These are phyloP conservation scores for Fomitopsis palustris DNA, from an alignment of 1,284 basidiomycete species.

Conservation along the genomic window DNA sequence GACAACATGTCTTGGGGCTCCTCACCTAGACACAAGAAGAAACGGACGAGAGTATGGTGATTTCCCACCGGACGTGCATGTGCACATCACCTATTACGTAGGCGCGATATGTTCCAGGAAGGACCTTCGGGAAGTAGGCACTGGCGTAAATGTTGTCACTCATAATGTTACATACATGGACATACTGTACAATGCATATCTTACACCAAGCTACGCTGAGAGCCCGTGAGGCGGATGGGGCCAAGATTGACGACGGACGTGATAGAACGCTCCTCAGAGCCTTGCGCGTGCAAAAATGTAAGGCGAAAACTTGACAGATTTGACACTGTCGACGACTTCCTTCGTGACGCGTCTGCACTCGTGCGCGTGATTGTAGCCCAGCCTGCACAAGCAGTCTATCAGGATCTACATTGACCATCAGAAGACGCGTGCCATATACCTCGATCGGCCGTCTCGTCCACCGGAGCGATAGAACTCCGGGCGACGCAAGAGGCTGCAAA, in stretches of 20 bases:
- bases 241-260: too few relatives aligned
- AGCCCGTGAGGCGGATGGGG: too few relatives aligned
- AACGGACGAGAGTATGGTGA: neutral
- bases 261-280: constrained; percentile 16
- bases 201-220: neutral
- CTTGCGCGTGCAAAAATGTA: constrained; percentile 24
- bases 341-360: constrained; percentile 60
- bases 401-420: neutral
- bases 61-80: neutral
- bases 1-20: constrained; percentile 29
- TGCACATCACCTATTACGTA: too few relatives aligned
- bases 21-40: constrained; percentile 7
- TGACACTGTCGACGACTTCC: constrained; percentile 71
- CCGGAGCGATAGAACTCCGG: constrained; percentile 69
- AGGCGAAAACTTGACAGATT: constrained; percentile 48
- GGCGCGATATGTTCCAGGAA: too few relatives aligned
- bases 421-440: constrained; percentile 37
- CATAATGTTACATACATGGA: neutral
- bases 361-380: constrained; percentile 79
- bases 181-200: neutral
- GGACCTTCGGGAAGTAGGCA: too few relatives aligned
- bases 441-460: constrained; percentile 60
- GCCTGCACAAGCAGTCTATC: constrained; percentile 32
- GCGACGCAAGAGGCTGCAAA: constrained; percentile 70
- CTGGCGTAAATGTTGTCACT: too few relatives aligned